Evolutionary conservation across 2,329 filamentous ascomycete species (phyloP), one percentile per base, ranked within the genome.

Genomic region (Hypoxylon sp.): DNA sequence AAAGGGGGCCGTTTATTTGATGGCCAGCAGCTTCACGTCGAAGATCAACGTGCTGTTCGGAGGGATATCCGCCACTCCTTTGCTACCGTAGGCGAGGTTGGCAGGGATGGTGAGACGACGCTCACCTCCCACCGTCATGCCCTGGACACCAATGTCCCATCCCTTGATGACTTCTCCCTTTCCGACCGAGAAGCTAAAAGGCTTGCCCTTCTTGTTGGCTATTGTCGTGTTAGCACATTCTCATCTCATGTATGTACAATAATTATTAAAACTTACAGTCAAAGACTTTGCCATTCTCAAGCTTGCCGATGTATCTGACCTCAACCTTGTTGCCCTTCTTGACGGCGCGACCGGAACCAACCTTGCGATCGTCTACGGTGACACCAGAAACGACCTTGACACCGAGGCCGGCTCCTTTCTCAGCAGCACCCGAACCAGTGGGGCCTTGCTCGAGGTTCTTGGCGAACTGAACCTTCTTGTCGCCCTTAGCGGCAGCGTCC

Each of bases 151-250:
- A 69, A 98, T 87, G 78, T 99, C 96, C 96, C 95, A 98, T 71
- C 95, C 95, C 87, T 97, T 95, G 84, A 99, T 99, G 74, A 99
- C 96, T 80, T 98, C 92, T 65, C 94, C 94, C 77, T 89, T 88
- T 72, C 95, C 96, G 65, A 96, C 89, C 85, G 94, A 97, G 88
- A 98, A 98, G 71, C 86, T 87, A 84, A 99, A 99, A 61, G 96
- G 94, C 84, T 97, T 94, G 74, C 95, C 95, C 84, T 96, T 97
- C 87, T 98, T 99, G 87, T 99, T 98, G 80, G 93, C 92, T 94
- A 73, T 46, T 41, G 51, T 54, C 34, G 46, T 43, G 66, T 74
- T 72, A 75, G 72, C 68, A 47, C 64, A 56, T 47, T 8, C 26
- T 20, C 44, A 39, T 1, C n/a, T n/a, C n/a, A 15, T 41, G 19